These are phyloP conservation scores for Elongisporangium senticosum DNA, from an alignment of 352 stramenopile genomes.

Conservation along the genomic window DNA sequence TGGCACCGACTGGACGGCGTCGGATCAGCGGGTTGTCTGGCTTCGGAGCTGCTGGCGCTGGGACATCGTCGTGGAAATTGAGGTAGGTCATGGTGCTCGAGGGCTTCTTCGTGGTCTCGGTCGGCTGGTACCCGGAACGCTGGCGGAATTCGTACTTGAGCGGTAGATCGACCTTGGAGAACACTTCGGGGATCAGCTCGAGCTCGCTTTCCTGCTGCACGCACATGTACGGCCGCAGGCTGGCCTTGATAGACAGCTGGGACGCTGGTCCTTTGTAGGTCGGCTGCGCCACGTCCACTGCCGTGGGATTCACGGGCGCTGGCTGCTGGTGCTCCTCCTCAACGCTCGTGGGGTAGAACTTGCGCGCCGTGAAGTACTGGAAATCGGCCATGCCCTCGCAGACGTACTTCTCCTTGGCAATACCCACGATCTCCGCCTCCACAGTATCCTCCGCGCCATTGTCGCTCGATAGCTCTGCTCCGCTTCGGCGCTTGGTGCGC, in stretches of 20 bases:
- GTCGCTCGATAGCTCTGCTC: conserved; percentile 1
- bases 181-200: conserved; percentile 76
- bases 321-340: conserved; percentile 9
- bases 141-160: conserved; percentile 84
- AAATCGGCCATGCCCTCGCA: conserved; percentile 85
- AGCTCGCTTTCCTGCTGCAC: conserved; percentile 44
- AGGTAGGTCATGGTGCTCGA: conserved; percentile 76
- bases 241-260: conserved; percentile 42
- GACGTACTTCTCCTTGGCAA: conserved; percentile 76
- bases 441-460: conserved; percentile 9
- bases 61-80: conserved; percentile 67
- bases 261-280: conserved; percentile 33
- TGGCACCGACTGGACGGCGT: conserved; percentile 45
- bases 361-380: conserved; percentile 68
- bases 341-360: conserved; percentile 46
- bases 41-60: conserved; percentile 39
- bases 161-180: conserved; percentile 78
- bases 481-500: conserved; percentile 10
- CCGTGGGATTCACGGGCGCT: background rate
- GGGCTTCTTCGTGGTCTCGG: conserved; percentile 45
- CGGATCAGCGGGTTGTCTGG: conserved; percentile 41
- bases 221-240: conserved; percentile 52
- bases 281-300: conserved; percentile 15
- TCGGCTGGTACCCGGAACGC: conserved; percentile 63
- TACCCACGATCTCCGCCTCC: conserved; percentile 45